Percentiles rank a stretch among this genome's conserved stretches.
These are phyloP conservation scores for Phialemoniopsis sp. DNA, from an alignment of 2,329 filamentous ascomycete genomes.

Conservation along the genomic window DNA sequence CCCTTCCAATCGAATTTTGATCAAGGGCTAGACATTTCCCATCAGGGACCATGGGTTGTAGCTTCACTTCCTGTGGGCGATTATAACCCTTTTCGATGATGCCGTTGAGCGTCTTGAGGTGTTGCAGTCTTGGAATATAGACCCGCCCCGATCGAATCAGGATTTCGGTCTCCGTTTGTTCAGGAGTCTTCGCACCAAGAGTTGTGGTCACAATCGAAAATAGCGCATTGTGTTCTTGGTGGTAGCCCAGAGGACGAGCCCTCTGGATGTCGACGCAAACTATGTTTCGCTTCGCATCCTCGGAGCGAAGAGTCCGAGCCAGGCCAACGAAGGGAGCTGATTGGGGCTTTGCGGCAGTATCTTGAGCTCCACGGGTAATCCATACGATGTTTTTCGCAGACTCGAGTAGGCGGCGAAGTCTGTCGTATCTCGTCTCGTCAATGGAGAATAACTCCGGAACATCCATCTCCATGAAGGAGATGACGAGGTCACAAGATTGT, in stretches of 20 bases:
- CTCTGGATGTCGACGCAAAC: constrained; percentile 35
- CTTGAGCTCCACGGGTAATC: constrained; percentile 38
- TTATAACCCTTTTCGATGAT: constrained; percentile 31
- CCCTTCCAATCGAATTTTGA: constrained; percentile 2
- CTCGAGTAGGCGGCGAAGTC: constrained; percentile 33
- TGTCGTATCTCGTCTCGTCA: constrained; percentile 28
- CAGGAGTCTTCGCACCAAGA: not conserved
- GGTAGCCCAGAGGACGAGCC: no score
- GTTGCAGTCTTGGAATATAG: constrained; percentile 9
- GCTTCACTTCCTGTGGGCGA: not conserved
- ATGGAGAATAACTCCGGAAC: constrained; percentile 31
- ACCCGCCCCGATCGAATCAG: constrained; percentile 25
- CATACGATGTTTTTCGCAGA: constrained; percentile 37
- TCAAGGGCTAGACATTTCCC: constrained; percentile 11
- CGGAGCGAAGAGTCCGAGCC: constrained; percentile 43
- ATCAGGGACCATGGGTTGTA: not conserved
- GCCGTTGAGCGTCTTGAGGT: constrained; percentile 31
- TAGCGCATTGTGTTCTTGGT: no score
- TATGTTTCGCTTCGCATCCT: constrained; percentile 37
- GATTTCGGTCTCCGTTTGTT: constrained; percentile 3
- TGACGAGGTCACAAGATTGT: constrained; percentile 19
- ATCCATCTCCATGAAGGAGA: constrained; percentile 41
- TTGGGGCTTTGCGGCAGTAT: constrained; percentile 23
- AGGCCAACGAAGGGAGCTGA: constrained; percentile 38
- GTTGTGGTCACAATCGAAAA: no score